Conservation (phyloP, 169 alveolate species). For the Cystoisospora suis region DNA sequence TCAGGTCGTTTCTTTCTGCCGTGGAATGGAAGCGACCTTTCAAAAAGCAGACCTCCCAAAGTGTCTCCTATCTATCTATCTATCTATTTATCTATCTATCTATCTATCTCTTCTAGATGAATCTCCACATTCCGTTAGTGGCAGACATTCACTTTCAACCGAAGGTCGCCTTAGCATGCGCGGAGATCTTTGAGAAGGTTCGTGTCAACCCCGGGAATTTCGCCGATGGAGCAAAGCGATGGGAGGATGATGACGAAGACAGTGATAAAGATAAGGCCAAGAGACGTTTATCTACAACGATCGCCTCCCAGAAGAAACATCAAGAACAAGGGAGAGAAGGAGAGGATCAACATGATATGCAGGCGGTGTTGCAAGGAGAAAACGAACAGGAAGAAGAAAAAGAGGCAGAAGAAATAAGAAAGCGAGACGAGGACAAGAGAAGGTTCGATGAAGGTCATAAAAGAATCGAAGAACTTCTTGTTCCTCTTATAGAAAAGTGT, state of each 20-base stretch:
- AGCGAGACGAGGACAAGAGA: background rate
- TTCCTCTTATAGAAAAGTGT: slow-evolving; percentile 82
- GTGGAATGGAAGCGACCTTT: too few species aligned
- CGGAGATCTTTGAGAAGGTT: slow-evolving; percentile 83
- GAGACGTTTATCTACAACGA: background rate
- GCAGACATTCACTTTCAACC: slow-evolving; percentile 87
- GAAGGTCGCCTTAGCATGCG: slow-evolving; percentile 81
- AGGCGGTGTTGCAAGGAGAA: background rate
- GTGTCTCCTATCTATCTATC: background rate
- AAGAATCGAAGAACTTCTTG: slow-evolving; percentile 67
- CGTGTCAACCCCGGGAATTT: slow-evolving; percentile 86
- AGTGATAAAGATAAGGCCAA: too few species aligned
- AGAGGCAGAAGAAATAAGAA: background rate
- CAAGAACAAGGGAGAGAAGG: background rate
- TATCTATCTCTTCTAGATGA: slow-evolving; percentile 66
- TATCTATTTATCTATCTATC: background rate
- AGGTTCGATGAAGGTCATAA: slow-evolving; percentile 27
- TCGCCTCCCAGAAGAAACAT: background rate
- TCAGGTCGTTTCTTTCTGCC: too few species aligned
- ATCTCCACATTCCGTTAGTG: slow-evolving; percentile 78
- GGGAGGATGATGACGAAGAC: slow-evolving; percentile 12
- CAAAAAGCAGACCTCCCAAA: too few species aligned
- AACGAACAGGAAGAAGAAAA: background rate
- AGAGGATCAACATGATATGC: too few species aligned
- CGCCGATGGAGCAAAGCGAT: slow-evolving; percentile 82